A percentile compares a stretch with the other conserved stretches of the same genome.
Evolutionary conservation across 768 basidiomycete species (phyloP).

Genomic region (Kockovaella imperatae): DNA sequence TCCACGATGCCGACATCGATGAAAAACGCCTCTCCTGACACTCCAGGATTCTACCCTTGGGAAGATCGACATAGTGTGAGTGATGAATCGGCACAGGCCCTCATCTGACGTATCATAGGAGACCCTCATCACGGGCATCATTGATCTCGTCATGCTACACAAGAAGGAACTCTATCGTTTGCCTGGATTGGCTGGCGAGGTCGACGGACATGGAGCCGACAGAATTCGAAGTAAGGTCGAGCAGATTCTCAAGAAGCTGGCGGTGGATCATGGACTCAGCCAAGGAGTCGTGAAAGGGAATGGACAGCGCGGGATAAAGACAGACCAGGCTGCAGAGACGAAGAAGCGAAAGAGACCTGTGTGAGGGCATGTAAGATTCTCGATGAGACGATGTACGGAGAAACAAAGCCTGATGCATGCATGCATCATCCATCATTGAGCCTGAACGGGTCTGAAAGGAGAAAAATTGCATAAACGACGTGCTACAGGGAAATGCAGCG

Average conservation of each 20-base stretch:
- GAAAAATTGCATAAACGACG: no score
- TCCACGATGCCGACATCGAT: no score
- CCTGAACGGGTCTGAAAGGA: no score
- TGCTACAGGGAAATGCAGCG: no score
- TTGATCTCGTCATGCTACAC: background rate
- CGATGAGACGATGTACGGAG: conserved; percentile 3
- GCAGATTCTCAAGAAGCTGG: conserved; percentile 3
- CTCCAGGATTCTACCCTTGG: conserved; percentile 2
- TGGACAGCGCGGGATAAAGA: no score
- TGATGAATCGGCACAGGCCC: background rate
- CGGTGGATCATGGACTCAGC: background rate
- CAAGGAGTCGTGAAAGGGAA: no score
- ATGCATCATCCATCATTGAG: no score
- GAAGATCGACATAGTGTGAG: conserved; percentile 3
- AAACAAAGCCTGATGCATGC: no score
- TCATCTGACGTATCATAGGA: background rate
- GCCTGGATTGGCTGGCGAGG: conserved; percentile 2
- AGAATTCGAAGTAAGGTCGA: conserved; percentile 14
- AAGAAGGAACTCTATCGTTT: conserved; percentile 1
- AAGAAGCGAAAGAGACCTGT: no score
- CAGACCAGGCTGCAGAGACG: no score
- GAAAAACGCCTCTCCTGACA: no score
- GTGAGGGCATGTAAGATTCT: background rate
- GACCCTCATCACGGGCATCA: conserved; percentile 1
- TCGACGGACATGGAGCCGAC: conserved; percentile 3